These are phyloP conservation scores for Tubosaeta sp. DNA, from an alignment of 768 basidiomycete species.

Conservation along the genomic window DNA sequence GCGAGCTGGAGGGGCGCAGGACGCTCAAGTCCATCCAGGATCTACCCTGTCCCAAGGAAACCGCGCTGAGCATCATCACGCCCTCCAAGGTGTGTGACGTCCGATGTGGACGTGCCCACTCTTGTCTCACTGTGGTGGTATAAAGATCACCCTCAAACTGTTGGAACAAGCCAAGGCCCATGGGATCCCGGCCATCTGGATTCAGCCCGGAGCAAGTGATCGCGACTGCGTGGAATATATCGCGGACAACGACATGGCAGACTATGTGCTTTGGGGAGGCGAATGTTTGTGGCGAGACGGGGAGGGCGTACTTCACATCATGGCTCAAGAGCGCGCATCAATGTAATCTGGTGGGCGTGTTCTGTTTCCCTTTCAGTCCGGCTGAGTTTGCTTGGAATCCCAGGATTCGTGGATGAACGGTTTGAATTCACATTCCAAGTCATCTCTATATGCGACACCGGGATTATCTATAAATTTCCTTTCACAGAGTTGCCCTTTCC, in stretches of 20 bases:
- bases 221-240: conserved; percentile 60
- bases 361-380: background rate
- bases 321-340: conserved; percentile 20
- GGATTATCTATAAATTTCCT: conserved; percentile 35
- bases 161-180: conserved; percentile 65
- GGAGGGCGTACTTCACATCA: conserved; percentile 42
- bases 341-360: conserved; percentile 11
- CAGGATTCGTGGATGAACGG: too few relatives aligned
- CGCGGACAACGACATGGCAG: conserved; percentile 56
- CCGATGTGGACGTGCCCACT: background rate
- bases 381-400: background rate
- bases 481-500: conserved; percentile 46
- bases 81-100: conserved; percentile 53
- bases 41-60: conserved; percentile 57
- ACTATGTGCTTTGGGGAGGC: conserved; percentile 75
- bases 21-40: conserved; percentile 54
- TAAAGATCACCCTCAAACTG: conserved; percentile 64
- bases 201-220: conserved; percentile 86
- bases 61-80: conserved; percentile 76
- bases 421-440: too few relatives aligned
- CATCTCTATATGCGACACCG: background rate
- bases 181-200: conserved; percentile 77
- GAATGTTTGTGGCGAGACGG: conserved; percentile 81
- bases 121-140: background rate
- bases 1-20: conserved; percentile 60